Evolutionary conservation across 2,329 filamentous ascomycete species (phyloP).

Genomic region (Harringtonia aguacate): DNA sequence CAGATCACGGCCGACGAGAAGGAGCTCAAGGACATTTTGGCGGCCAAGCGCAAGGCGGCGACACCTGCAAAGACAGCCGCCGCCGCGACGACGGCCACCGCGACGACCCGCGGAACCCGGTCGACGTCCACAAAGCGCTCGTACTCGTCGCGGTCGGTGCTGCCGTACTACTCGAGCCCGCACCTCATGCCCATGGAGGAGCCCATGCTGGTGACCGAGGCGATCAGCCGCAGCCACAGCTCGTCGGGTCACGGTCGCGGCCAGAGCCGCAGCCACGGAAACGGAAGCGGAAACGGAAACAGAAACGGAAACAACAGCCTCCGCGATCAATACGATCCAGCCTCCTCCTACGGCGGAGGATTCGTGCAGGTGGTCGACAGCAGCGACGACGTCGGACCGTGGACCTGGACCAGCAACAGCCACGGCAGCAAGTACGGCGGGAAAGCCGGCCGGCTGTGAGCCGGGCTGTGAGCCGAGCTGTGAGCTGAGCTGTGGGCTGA

Average conservation of each 20-base stretch:
- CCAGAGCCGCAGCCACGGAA: too few species aligned
- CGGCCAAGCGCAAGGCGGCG: constrained; percentile 36
- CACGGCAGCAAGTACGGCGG: background rate
- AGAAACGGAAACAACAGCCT: too few species aligned
- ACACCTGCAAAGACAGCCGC: constrained; percentile 1
- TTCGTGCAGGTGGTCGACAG: constrained; percentile 7
- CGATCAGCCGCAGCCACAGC: constrained; percentile 12
- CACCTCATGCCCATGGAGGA: constrained; percentile 27
- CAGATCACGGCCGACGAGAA: constrained; percentile 68
- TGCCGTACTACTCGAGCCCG: constrained; percentile 26
- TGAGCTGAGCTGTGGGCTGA: too few species aligned
- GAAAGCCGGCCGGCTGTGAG: background rate
- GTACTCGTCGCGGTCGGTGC: constrained; percentile 12
- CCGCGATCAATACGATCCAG: too few species aligned
- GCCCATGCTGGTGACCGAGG: constrained; percentile 25
- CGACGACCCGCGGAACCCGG: background rate
- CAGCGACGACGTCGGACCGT: constrained; percentile 7
- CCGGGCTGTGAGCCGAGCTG: too few species aligned
- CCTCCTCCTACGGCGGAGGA: too few species aligned
- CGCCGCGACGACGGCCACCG: background rate
- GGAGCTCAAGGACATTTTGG: constrained; percentile 65
- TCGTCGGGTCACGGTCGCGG: too few species aligned
- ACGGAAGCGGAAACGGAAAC: too few species aligned
- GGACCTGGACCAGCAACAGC: background rate
- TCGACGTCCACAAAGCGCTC: background rate